A percentile compares a stretch with the other conserved stretches of the same genome.
Evolutionary conservation across 768 basidiomycete species (phyloP).

Genomic region (Leccinum broughii): DNA sequence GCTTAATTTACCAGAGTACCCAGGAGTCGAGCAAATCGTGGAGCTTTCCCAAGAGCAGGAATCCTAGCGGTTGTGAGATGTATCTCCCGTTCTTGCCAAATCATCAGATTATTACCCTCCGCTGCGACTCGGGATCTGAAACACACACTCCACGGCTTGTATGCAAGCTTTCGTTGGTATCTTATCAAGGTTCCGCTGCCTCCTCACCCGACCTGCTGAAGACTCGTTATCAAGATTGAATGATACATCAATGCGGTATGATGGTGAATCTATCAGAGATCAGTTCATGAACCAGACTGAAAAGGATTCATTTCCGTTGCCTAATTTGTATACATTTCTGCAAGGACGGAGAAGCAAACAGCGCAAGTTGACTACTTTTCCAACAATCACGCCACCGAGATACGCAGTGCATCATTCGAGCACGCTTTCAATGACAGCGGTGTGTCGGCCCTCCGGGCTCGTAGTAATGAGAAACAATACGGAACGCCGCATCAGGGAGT

Average conservation of each 20-base stretch:
- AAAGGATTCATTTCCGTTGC: neutral
- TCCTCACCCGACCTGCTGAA: no score
- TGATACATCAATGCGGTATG: neutral
- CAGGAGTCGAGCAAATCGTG: constrained; percentile 79
- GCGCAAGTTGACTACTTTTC: neutral
- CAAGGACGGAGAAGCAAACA: neutral
- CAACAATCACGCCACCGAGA: neutral
- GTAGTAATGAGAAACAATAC: neutral
- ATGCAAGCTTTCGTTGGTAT: neutral
- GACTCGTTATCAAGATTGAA: neutral
- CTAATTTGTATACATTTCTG: neutral
- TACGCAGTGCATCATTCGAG: neutral
- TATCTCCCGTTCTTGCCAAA: neutral
- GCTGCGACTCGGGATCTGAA: no score
- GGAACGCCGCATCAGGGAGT: neutral
- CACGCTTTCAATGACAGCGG: neutral
- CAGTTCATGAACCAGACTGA: neutral
- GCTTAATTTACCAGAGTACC: constrained; percentile 82
- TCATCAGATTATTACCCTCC: neutral
- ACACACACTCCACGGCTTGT: neutral
- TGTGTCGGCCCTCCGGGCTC: neutral
- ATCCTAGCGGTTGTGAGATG: constrained; percentile 8
- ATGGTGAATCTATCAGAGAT: neutral
- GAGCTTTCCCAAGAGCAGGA: constrained; percentile 48
- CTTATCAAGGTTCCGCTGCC: neutral